phyloP scores from a whole-genome alignment of 768 basidiomycete species.

The Tubosaeta brunneosetosa region DNA sequence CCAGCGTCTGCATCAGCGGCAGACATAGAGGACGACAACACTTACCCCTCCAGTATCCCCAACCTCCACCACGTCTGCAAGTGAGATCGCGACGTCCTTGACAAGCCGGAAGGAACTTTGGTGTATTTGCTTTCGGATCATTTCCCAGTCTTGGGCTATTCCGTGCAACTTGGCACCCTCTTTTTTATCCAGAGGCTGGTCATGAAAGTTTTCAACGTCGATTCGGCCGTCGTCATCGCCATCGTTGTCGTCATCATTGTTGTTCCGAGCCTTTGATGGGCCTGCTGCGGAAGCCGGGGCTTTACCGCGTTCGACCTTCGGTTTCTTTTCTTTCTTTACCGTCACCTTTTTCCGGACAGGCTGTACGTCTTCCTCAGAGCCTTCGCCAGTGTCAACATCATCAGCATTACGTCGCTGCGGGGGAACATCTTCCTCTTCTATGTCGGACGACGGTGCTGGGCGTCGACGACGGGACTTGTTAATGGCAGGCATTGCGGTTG shows the following conservation, averaged over 20 bases:
- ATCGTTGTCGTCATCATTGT: conserved; percentile 35
- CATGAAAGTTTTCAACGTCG: conserved; percentile 55
- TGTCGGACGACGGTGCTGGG: conserved; percentile 52
- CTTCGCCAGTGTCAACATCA: conserved; percentile 36
- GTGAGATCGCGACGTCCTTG: conserved; percentile 47
- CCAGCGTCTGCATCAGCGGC: background rate
- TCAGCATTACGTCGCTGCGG: conserved; percentile 35
- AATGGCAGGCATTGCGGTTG: conserved; percentile 30
- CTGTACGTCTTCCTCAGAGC: conserved; percentile 39
- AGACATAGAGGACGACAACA: background rate
- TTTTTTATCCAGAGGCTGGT: conserved; percentile 59
- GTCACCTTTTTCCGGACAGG: conserved; percentile 28
- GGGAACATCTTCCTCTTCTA: conserved; percentile 50
- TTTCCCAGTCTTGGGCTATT: conserved; percentile 58
- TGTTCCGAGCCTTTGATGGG: conserved; percentile 10
- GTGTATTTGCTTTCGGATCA: conserved; percentile 47
- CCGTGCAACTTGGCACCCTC: conserved; percentile 53
- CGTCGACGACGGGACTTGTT: conserved; percentile 37
- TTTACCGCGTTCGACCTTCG: conserved; percentile 24
- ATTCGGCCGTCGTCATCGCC: conserved; percentile 44
- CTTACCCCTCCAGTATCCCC: conserved; percentile 50
- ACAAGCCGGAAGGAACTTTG: conserved; percentile 41
- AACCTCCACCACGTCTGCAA: conserved; percentile 60
- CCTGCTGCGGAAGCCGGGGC: conserved; percentile 17
- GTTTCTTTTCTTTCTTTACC: conserved; percentile 31